These are phyloP conservation scores for Eutrema japonicum DNA, from an alignment of 345 rosid species.

Conservation along the genomic window DNA sequence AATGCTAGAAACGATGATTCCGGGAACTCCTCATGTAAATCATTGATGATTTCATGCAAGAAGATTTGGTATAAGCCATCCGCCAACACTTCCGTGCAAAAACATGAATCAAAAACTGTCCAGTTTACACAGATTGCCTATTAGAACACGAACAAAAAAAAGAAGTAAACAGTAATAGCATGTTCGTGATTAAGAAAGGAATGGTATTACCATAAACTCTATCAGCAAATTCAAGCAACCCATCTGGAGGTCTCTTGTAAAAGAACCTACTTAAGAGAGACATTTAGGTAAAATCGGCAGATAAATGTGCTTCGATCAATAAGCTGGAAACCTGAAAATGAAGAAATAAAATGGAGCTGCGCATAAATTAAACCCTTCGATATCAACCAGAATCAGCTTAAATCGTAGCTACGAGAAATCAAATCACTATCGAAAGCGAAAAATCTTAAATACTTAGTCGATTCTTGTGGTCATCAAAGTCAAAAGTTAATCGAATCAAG, in stretches of 20 bases:
- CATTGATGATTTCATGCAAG: constrained; percentile 71
- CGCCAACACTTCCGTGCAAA: constrained; percentile 82
- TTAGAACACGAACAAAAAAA: not conserved
- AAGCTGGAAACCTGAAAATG: constrained; percentile 27
- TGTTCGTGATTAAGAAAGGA: constrained; percentile 5
- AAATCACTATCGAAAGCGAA: constrained; percentile 5
- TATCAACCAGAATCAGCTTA: constrained; percentile 12
- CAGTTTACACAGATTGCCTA: constrained; percentile 12
- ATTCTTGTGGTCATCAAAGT: constrained; percentile 33
- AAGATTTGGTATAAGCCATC: constrained; percentile 70
- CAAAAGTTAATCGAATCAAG: constrained; percentile 35
- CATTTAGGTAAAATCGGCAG: constrained; percentile 48
- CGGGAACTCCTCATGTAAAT: constrained; percentile 83
- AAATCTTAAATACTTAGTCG: constrained; percentile 4
- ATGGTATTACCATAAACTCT: constrained; percentile 79
- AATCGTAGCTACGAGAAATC: constrained; percentile 16
- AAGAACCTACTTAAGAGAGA: constrained; percentile 89
- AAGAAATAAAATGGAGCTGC: not conserved
- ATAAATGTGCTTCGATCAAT: constrained; percentile 27
- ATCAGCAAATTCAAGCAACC: constrained; percentile 91
- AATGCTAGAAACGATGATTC: constrained; percentile 80
- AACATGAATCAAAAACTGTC: constrained; percentile 96
- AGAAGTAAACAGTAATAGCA: not conserved
- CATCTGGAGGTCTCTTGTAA: constrained; percentile 94
- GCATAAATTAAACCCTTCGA: not conserved